Percentiles rank a stretch among this genome's conserved stretches.
Evolutionary conservation across 2,329 filamentous ascomycete genomes (phyloP).

Genomic region (Colletotrichum falcatum): DNA sequence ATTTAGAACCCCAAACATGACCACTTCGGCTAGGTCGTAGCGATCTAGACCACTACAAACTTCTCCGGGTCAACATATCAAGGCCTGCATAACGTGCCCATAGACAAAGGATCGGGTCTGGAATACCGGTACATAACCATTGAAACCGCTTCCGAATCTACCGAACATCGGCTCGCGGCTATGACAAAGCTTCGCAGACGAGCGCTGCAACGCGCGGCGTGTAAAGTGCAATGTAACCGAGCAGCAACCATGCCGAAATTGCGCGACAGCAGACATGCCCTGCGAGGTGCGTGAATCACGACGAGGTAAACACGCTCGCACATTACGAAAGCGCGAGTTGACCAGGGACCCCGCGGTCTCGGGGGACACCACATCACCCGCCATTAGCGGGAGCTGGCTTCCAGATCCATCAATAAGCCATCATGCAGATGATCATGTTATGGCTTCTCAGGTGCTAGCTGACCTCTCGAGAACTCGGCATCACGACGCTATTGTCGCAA

Average conservation of each 20-base stretch:
- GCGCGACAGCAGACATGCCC: constrained; percentile 43
- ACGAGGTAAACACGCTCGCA: constrained; percentile 47
- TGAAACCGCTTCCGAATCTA: no score
- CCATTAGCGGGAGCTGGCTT: background rate
- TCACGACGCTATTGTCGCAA: background rate
- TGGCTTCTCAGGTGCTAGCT: constrained; percentile 3
- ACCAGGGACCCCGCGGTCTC: background rate
- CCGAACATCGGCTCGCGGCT: background rate
- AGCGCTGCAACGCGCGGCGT: constrained; percentile 51
- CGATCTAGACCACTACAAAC: background rate
- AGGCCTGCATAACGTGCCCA: background rate
- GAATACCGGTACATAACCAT: no score
- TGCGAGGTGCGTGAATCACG: constrained; percentile 52
- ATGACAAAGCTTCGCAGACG: constrained; percentile 44
- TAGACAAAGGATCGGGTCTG: no score
- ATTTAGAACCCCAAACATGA: background rate
- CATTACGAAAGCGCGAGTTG: constrained; percentile 19
- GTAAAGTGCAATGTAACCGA: constrained; percentile 53
- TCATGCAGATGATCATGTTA: background rate
- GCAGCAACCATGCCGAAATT: constrained; percentile 50
- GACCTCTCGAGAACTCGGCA: background rate
- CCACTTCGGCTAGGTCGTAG: background rate
- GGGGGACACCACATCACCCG: background rate
- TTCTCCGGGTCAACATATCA: background rate
- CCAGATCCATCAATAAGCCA: background rate